phyloP scores from a whole-genome alignment of 176 grass and related monocot species.

The Puccinellia tenuiflora region DNA sequence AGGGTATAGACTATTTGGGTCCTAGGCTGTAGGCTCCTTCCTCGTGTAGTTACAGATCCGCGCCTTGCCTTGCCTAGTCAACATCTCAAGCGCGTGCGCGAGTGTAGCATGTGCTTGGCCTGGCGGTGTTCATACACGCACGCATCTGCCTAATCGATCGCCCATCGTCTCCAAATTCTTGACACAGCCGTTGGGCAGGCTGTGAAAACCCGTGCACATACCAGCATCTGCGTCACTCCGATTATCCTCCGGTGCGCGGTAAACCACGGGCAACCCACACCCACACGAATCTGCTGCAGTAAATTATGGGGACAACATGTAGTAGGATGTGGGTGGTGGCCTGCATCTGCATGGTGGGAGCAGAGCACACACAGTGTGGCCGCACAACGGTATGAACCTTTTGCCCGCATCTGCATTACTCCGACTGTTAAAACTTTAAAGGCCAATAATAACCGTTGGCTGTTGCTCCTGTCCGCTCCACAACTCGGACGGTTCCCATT shows the following conservation, averaged over 20 bases:
- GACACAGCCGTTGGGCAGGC: background rate
- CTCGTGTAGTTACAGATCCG: background rate
- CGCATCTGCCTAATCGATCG: background rate
- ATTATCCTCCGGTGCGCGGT: background rate
- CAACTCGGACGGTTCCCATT: background rate
- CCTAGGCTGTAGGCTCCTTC: background rate
- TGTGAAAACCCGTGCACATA: too few species aligned
- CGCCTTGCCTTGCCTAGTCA: background rate
- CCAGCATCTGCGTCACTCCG: too few species aligned
- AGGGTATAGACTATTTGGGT: too few species aligned
- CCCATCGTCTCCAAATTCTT: background rate
- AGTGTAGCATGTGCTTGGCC: background rate
- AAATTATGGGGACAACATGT: background rate
- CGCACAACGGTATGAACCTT: background rate
- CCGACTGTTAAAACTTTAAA: too few species aligned
- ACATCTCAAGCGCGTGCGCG: slow-evolving; percentile 1
- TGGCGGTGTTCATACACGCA: background rate
- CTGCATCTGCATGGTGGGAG: too few species aligned
- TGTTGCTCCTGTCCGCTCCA: background rate
- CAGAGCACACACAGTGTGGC: background rate
- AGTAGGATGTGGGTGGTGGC: background rate
- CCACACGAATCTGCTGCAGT: background rate
- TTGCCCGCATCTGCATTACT: too few species aligned
- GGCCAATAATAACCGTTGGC: background rate
- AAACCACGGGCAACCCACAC: background rate